Conservation (phyloP, 345 rosid species). For the Linum trigynum region DNA sequence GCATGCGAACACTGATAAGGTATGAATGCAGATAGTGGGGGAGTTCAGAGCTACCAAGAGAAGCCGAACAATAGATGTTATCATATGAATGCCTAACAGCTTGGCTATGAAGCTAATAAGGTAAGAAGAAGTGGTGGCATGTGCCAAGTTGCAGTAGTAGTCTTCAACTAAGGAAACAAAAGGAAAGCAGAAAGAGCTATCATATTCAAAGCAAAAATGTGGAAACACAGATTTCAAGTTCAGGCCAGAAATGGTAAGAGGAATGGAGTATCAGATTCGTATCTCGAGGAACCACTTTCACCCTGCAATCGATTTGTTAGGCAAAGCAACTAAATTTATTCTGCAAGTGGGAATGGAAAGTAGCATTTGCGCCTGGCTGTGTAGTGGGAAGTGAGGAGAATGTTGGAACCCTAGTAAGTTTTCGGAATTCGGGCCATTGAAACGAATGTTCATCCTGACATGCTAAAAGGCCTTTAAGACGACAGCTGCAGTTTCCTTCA, state of each 20-base stretch:
- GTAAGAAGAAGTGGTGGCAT: not conserved
- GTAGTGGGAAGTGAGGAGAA: not conserved
- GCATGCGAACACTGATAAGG: slow-evolving; percentile 5
- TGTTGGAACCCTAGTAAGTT: too few species aligned
- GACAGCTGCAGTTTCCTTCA: too few species aligned
- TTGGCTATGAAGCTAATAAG: not conserved
- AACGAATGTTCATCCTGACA: too few species aligned
- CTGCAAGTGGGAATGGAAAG: not conserved
- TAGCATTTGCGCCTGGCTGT: too few species aligned
- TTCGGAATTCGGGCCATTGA: too few species aligned
- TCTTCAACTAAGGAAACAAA: too few species aligned
- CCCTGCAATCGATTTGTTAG: not conserved
- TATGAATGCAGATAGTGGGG: not conserved
- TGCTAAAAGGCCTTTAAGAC: too few species aligned
- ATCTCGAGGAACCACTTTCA: not conserved
- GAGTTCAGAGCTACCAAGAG: slow-evolving; percentile 2
- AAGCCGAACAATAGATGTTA: not conserved
- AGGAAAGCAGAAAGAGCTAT: not conserved
- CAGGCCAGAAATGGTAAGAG: not conserved
- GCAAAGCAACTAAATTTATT: not conserved
- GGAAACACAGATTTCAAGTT: not conserved
- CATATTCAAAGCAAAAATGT: not conserved
- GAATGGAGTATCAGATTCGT: not conserved
- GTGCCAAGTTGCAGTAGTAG: not conserved
- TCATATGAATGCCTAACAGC: not conserved